phyloP scores from a whole-genome alignment of 176 grass and related monocot genomes.

The Oryza punctata region DNA sequence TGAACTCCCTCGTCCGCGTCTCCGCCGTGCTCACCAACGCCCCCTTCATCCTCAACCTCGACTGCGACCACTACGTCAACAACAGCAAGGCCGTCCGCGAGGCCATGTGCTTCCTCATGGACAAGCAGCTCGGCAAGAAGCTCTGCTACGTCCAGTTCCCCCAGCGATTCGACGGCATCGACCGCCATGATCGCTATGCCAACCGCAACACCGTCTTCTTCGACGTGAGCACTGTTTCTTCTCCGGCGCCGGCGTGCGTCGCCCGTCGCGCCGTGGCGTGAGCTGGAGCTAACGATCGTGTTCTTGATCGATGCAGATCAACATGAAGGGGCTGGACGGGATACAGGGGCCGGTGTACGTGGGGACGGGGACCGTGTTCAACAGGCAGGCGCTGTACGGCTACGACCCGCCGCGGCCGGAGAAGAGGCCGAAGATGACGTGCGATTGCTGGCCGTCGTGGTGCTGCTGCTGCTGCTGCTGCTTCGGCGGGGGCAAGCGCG shows the following conservation, averaged over 20 bases:
- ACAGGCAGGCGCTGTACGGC: constrained; percentile 86
- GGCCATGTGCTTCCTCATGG: constrained; percentile 99
- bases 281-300: not conserved
- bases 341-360: constrained; percentile 95
- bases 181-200: constrained; percentile 78
- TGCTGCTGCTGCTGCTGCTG: constrained; percentile 92
- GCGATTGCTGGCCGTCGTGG: constrained; percentile 97
- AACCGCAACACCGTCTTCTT: constrained; percentile 97
- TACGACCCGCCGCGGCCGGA: constrained; percentile 81
- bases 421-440: constrained; percentile 95
- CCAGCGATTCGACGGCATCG: constrained; percentile 93
- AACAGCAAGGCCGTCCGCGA: constrained; percentile 95
- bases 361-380: constrained; percentile 82
- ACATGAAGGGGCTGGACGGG: constrained; percentile 96
- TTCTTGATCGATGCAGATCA: constrained; percentile 55
- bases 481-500: constrained; percentile 50
- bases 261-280: not conserved
- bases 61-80: constrained; percentile 98
- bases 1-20: constrained; percentile 83
- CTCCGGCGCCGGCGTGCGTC: not conserved
- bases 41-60: constrained; percentile 90
- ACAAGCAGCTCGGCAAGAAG: constrained; percentile 92
- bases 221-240: constrained; percentile 43
- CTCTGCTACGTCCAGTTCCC: constrained; percentile 97
- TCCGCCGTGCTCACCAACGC: constrained; percentile 94